phyloP scores from a whole-genome alignment of 1,139 yeast genomes.

The Casaregolazyma suthepensis region DNA sequence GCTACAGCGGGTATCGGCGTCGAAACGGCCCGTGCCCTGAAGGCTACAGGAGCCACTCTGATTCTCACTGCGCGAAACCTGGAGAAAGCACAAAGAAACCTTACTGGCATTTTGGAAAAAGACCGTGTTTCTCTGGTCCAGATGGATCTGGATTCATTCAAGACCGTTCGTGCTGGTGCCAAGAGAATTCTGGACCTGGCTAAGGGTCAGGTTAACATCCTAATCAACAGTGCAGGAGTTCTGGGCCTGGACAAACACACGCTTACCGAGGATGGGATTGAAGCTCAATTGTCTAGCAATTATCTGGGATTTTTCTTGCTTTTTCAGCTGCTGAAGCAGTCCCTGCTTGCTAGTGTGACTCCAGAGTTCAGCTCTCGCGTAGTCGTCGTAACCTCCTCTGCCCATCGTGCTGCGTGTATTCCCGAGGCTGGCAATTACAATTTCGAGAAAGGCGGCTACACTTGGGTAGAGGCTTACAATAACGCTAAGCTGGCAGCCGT shows the following conservation, averaged over 20 bases:
- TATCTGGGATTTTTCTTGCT: constrained; percentile 57
- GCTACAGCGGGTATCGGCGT: constrained; percentile 37
- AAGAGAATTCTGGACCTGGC: not conserved
- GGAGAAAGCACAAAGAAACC: too few relatives aligned
- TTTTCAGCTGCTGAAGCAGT: constrained; percentile 6
- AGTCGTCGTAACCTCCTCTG: constrained; percentile 60
- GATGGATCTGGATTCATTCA: not conserved
- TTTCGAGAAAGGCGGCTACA: constrained; percentile 9
- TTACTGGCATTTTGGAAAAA: too few relatives aligned
- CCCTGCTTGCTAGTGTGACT: not conserved
- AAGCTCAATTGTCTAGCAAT: constrained; percentile 66
- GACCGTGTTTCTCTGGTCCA: constrained; percentile 6
- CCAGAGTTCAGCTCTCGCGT: constrained; percentile 42
- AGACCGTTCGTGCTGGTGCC: not conserved
- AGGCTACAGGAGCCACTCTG: not conserved
- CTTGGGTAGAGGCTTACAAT: constrained; percentile 20
- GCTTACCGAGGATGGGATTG: constrained; percentile 60
- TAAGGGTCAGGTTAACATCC: not conserved
- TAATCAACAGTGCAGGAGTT: constrained; percentile 66
- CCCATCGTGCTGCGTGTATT: constrained; percentile 37
- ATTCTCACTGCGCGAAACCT: too few relatives aligned
- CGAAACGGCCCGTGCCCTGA: constrained; percentile 36
- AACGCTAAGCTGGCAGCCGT: constrained; percentile 15
- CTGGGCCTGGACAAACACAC: constrained; percentile 60
- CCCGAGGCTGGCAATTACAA: constrained; percentile 15